Evolutionary conservation across 768 basidiomycete genomes (phyloP).

Genomic region (Mycena belliarum): DNA sequence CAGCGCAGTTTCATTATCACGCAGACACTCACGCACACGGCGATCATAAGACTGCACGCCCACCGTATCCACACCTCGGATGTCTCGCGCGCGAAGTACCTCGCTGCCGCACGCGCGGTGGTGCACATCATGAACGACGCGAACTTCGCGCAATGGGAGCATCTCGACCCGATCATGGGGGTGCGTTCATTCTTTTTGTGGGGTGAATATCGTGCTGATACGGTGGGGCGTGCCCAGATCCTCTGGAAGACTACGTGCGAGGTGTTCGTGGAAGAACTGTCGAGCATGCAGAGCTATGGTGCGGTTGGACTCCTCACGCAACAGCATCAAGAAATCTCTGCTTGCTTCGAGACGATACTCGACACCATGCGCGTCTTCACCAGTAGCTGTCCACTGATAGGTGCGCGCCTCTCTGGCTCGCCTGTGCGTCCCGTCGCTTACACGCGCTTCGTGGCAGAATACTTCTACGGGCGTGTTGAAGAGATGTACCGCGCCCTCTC

Average conservation of each 20-base stretch:
- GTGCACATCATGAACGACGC: constrained; percentile 10
- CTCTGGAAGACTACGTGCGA: constrained; percentile 15
- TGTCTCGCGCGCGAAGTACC: constrained; percentile 13
- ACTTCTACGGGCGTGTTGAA: no score
- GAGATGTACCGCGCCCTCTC: no score
- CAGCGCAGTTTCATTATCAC: constrained; percentile 12
- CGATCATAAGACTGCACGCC: constrained; percentile 29
- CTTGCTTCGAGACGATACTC: constrained; percentile 7
- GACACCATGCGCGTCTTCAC: constrained; percentile 4
- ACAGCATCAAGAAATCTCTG: constrained; percentile 2
- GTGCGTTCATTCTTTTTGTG: neutral
- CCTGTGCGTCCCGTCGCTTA: no score
- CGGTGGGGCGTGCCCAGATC: no score
- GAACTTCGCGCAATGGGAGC: constrained; percentile 5
- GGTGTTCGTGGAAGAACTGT: constrained; percentile 12
- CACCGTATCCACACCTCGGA: constrained; percentile 26
- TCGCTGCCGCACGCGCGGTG: constrained; percentile 14
- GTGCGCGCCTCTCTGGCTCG: no score
- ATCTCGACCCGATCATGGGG: constrained; percentile 23
- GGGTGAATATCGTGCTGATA: neutral
- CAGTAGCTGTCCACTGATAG: constrained; percentile 6
- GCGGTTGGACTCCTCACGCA: neutral
- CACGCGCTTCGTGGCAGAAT: no score
- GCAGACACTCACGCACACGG: constrained; percentile 26
- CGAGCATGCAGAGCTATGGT: neutral